Percentiles rank a stretch among this genome's conserved stretches.
phyloP scores from a whole-genome alignment of 192 early-diverging fungal genomes.

The Umbelopsis vinacea region DNA sequence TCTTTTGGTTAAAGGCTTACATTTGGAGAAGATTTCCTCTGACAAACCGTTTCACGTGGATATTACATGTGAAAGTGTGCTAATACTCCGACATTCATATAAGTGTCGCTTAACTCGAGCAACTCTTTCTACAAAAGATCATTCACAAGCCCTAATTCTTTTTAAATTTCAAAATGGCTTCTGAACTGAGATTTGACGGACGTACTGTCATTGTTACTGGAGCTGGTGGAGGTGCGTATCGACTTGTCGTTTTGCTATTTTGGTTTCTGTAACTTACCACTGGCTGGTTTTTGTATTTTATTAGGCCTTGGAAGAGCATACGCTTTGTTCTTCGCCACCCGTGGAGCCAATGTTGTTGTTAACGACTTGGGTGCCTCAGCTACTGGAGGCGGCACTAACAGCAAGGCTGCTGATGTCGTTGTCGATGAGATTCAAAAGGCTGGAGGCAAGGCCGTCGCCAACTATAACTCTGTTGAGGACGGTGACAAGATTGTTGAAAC shows the following conservation, averaged over 20 bases:
- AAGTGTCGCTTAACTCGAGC: background rate
- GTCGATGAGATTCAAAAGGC: constrained; percentile 89
- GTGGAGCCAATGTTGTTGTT: constrained; percentile 94
- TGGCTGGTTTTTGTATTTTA: background rate
- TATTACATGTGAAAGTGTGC: constrained; percentile 11
- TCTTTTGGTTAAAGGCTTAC: background rate
- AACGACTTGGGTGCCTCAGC: constrained; percentile 90
- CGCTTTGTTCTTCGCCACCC: constrained; percentile 86
- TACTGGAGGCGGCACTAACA: constrained; percentile 76
- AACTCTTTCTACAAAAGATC: constrained; percentile 4
- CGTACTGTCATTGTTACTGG: constrained; percentile 95
- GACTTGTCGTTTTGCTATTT: too few relatives aligned
- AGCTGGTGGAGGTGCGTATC: constrained; percentile 83
- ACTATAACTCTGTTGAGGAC: constrained; percentile 97
- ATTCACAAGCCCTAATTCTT: background rate
- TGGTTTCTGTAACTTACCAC: background rate
- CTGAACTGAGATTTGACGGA: constrained; percentile 72
- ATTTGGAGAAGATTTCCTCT: constrained; percentile 2
- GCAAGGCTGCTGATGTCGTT: constrained; percentile 89
- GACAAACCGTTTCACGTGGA: constrained; percentile 20
- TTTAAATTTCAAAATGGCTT: constrained; percentile 25
- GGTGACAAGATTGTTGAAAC: constrained; percentile 98
- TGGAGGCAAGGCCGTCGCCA: constrained; percentile 93
- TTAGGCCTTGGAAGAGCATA: constrained; percentile 83
- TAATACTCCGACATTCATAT: constrained; percentile 18